Evolutionary conservation across 2,329 filamentous ascomycete species (phyloP).

Genomic region (Penicillium sp.): DNA sequence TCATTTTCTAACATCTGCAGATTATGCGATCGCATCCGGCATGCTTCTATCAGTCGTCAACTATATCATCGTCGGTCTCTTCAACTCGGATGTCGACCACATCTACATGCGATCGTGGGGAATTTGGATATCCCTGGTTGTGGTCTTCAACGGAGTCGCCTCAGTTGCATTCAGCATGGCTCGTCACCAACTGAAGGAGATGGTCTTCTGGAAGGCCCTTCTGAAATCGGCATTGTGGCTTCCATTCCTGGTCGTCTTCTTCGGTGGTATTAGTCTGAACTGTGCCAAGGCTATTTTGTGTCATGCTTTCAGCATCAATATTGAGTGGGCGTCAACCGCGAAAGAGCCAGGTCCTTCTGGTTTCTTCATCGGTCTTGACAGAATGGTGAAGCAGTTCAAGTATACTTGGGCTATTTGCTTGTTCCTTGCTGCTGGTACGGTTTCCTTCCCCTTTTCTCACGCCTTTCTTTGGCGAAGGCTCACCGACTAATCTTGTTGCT

Average conservation of each 20-base stretch:
- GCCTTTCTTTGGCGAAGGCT: background rate
- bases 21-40: constrained; percentile 69
- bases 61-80: constrained; percentile 73
- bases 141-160: constrained; percentile 65
- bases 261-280: constrained; percentile 80
- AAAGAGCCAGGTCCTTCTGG: constrained; percentile 75
- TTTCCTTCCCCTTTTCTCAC: constrained; percentile 2
- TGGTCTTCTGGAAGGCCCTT: constrained; percentile 52
- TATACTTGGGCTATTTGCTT: constrained; percentile 56
- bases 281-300: constrained; percentile 67
- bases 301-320: constrained; percentile 84
- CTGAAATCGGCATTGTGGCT: constrained; percentile 65
- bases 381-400: constrained; percentile 78
- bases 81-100: constrained; percentile 65
- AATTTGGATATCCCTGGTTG: constrained; percentile 63
- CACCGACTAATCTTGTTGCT: constrained; percentile 1
- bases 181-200: constrained; percentile 62
- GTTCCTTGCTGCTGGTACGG: constrained; percentile 17
- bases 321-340: constrained; percentile 81
- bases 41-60: constrained; percentile 68
- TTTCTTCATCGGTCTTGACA: constrained; percentile 82
- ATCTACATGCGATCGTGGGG: constrained; percentile 69
- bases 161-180: constrained; percentile 63
- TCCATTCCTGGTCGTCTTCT: constrained; percentile 69
- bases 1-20: constrained; percentile 10